phyloP scores from a whole-genome alignment of 169 alveolate species.

The Cryptosporidium canis region DNA sequence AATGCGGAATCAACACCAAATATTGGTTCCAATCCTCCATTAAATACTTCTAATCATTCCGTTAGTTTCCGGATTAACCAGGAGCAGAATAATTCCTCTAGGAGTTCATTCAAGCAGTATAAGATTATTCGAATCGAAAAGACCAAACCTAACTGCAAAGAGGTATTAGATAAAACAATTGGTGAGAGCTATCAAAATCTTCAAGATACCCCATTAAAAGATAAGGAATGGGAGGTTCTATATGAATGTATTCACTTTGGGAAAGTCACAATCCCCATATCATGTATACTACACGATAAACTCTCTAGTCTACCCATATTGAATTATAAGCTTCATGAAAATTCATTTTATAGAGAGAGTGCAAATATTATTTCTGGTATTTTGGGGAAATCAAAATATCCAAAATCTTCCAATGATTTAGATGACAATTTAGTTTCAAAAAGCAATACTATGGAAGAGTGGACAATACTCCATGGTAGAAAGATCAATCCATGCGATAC shows the following conservation, averaged over 20 bases:
- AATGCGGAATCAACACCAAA: background rate
- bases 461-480: constrained; percentile 21
- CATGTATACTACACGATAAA: background rate
- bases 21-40: constrained; percentile 1
- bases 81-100: background rate
- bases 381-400: background rate
- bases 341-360: background rate
- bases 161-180: background rate
- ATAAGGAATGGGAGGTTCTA: constrained; percentile 48
- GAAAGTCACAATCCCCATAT: constrained; percentile 55
- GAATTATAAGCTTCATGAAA: background rate
- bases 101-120: constrained; percentile 52
- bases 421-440: background rate
- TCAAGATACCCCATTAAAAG: background rate
- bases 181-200: background rate
- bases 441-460: background rate
- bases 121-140: constrained; percentile 24
- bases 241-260: constrained; percentile 68
- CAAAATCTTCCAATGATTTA: background rate
- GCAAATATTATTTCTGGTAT: background rate
- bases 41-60: background rate
- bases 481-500: background rate
- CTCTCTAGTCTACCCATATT: constrained; percentile 13
- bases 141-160: constrained; percentile 15
- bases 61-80: constrained; percentile 1